A percentile compares a stretch with the other conserved stretches of the same genome.
Conservation (phyloP, 192 early-diverging fungal genomes). For the Diversispora eburnea region DNA sequence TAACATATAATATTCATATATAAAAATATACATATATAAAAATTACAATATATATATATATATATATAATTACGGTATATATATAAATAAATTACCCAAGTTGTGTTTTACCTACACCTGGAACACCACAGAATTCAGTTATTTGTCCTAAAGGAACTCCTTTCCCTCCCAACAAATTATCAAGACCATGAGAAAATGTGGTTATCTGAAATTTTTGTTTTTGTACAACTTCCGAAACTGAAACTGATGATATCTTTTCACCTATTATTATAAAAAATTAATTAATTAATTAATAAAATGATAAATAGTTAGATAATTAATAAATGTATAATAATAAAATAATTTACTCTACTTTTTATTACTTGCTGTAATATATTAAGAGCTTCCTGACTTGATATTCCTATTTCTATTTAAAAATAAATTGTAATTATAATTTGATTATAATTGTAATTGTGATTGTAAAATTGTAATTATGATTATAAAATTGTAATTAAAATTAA, state of each 20-base stretch:
- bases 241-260: conserved; percentile 33
- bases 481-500: too few species aligned
- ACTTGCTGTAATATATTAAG: conserved; percentile 19
- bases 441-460: too few species aligned
- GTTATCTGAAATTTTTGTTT: conserved; percentile 33
- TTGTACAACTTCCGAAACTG: conserved; percentile 36
- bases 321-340: background rate
- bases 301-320: background rate
- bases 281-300: background rate
- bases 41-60: background rate
- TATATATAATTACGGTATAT: background rate
- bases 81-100: conserved; percentile 32
- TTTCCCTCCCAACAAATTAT: conserved; percentile 38
- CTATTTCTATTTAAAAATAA: conserved; percentile 25
- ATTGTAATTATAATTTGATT: too few species aligned
- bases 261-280: background rate
- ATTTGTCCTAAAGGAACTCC: conserved; percentile 44
- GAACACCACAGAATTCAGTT: conserved; percentile 48
- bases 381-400: conserved; percentile 27
- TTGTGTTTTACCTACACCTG: conserved; percentile 55
- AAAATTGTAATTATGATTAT: too few species aligned
- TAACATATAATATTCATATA: background rate
- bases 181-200: conserved; percentile 38
- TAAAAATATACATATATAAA: background rate
- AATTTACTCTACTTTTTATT: conserved; percentile 1